These are phyloP conservation scores for Lachancea kluyveri DNA, from an alignment of 805 yeast genomes.

Conservation along the genomic window DNA sequence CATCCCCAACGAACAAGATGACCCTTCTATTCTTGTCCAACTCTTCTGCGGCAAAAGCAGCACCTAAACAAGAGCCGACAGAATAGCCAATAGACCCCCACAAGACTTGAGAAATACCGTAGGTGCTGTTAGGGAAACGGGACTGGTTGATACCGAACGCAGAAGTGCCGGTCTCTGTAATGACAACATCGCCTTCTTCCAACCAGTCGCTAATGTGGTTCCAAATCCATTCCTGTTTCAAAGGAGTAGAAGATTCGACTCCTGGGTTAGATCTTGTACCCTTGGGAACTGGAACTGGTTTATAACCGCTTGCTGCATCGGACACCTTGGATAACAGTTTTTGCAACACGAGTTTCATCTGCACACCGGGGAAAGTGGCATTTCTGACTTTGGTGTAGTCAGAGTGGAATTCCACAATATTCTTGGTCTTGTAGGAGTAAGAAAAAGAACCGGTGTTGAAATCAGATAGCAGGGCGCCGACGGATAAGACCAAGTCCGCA, in stretches of 20 bases:
- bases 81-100: constrained; percentile 66
- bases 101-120: constrained; percentile 58
- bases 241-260: constrained; percentile 34
- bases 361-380: constrained; percentile 58
- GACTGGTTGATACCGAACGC: constrained; percentile 56
- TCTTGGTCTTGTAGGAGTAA: constrained; percentile 57
- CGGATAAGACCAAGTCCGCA: constrained; percentile 62
- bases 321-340: constrained; percentile 31
- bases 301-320: constrained; percentile 31
- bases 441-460: constrained; percentile 81
- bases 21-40: constrained; percentile 47
- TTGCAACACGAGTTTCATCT: constrained; percentile 47
- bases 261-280: constrained; percentile 35
- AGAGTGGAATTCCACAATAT: constrained; percentile 62
- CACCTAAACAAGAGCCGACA: constrained; percentile 54
- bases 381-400: constrained; percentile 56
- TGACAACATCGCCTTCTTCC: constrained; percentile 49
- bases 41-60: constrained; percentile 55
- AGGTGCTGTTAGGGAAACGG: constrained; percentile 45
- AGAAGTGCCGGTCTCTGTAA: constrained; percentile 62
- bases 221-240: constrained; percentile 59
- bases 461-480: constrained; percentile 74
- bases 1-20: constrained; percentile 58
- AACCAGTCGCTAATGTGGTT: constrained; percentile 49
- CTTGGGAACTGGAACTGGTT: constrained; percentile 45